Base-by-base conservation (phyloP, 164 flowering plant species). In the Liquidambar formosana region DNA sequence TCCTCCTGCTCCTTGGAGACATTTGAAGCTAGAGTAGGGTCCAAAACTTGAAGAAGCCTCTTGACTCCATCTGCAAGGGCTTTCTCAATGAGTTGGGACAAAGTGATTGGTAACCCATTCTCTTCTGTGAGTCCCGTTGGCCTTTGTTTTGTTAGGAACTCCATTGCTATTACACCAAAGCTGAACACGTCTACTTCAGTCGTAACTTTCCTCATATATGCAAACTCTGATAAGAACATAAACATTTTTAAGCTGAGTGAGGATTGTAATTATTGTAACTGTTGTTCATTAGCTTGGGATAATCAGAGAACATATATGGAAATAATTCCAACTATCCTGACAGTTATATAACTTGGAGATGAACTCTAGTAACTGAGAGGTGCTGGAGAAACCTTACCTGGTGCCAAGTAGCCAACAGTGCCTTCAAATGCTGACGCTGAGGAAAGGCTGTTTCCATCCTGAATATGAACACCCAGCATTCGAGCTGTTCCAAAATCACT, bases 401-500 rank as follows among this genome's bases (percentile, higher is more conserved):
- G 98, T 65, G 97, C 97, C 82, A 93, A 53, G 78, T 93, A 93
- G 65, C 98, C 98, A 54, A 93, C 78, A 13, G 96, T 93, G 80
- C 98, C 98, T 79, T 88, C 80, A 60, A 91, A 91, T 61, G 89
- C 86, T 25, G 90, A 79, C 58, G 90, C 60, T 6, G 86, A 73
- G 21, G 89, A 76, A 67, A 72, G 16, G 65, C 75, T 69, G 64
- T 73, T 83, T 57, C 79, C 87, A 57, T 77, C 80, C 13, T 81
- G 71, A 3, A 70, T 76, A 69, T 87, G 86, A 77, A 88, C 75
- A 13, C 89, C 97, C 18, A 93, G 75, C 25, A 93, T 84, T 56
- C 95, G 71, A 68, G 98, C 86, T 12, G 97, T 93, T 44, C 98
- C 98, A 68, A 93, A 93, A 71, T 93, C 98, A 54, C 97, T 89